Percentiles rank a stretch among this genome's conserved stretches.
Evolutionary conservation across 768 basidiomycete species (phyloP).

Genomic region (Dioszegia aurantiaca): DNA sequence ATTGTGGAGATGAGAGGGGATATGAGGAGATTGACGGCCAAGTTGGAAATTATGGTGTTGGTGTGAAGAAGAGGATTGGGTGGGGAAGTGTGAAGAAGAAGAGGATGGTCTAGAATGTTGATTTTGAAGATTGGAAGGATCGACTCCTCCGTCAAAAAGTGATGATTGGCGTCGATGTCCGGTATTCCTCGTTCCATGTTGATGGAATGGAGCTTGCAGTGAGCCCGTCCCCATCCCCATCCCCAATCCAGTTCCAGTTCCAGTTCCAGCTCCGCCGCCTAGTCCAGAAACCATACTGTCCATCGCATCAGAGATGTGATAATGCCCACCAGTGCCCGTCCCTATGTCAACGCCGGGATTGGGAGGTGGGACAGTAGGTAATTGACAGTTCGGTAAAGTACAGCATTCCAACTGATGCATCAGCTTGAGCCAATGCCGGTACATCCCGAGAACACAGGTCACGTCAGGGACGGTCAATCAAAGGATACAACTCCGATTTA

Average conservation of each 20-base stretch:
- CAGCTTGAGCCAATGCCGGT: too few relatives aligned
- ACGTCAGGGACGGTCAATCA: neutral
- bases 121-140: neutral
- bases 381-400: constrained; percentile 29
- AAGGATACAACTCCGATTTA: neutral
- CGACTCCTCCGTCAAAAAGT: neutral
- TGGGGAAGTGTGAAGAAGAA: neutral
- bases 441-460: neutral
- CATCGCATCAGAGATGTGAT: neutral
- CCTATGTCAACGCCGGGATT: too few relatives aligned
- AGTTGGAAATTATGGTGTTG: neutral
- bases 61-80: neutral
- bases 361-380: constrained; percentile 29
- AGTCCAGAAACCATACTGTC: neutral
- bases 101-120: constrained; percentile 3
- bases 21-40: too few relatives aligned
- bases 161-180: neutral
- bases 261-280: neutral
- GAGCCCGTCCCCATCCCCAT: too few relatives aligned
- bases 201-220: constrained; percentile 1
- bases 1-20: neutral
- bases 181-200: too few relatives aligned
- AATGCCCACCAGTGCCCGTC: too few relatives aligned
- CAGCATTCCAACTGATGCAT: constrained; percentile 33
- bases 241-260: too few relatives aligned